Conservation (phyloP, 176 grass and related monocot genomes). For the Avena eriantha region DNA sequence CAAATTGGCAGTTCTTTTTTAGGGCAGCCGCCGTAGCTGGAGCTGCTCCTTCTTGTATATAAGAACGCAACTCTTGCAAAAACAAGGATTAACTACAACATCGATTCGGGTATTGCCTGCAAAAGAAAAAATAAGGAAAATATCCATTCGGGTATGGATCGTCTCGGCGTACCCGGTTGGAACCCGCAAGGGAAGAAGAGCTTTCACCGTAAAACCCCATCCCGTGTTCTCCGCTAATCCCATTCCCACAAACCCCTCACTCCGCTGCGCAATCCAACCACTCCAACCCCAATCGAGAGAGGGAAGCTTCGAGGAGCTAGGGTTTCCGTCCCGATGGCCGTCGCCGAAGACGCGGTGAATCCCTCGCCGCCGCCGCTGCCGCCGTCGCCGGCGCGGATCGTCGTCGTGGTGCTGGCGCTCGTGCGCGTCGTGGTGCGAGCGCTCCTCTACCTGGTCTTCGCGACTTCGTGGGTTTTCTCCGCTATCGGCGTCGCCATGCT, state of each 20-base stretch:
- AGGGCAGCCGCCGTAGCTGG: too few relatives aligned
- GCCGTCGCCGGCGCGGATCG: neutral
- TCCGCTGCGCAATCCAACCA: neutral
- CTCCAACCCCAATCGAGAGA: neutral
- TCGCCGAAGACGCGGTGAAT: neutral
- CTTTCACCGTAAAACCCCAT: neutral
- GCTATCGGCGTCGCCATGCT: neutral
- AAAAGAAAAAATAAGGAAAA: too few relatives aligned
- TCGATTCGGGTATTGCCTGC: too few relatives aligned
- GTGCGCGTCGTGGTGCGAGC: neutral
- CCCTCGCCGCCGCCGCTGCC: neutral
- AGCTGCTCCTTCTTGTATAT: too few relatives aligned
- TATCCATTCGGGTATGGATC: too few relatives aligned
- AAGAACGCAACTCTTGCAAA: too few relatives aligned
- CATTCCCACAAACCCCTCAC: neutral
- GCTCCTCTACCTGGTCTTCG: neutral
- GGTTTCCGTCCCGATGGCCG: constrained; percentile 16
- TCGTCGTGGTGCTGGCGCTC: neutral
- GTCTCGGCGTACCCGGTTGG: too few relatives aligned
- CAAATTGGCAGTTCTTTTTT: too few relatives aligned
- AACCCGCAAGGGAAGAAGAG: neutral
- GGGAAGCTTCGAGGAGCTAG: constrained; percentile 23
- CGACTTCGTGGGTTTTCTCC: neutral
- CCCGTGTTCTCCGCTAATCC: neutral
- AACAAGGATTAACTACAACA: too few relatives aligned